Conservation (phyloP, 176 grass and related monocot species). For the Cenchrus purpureus region DNA sequence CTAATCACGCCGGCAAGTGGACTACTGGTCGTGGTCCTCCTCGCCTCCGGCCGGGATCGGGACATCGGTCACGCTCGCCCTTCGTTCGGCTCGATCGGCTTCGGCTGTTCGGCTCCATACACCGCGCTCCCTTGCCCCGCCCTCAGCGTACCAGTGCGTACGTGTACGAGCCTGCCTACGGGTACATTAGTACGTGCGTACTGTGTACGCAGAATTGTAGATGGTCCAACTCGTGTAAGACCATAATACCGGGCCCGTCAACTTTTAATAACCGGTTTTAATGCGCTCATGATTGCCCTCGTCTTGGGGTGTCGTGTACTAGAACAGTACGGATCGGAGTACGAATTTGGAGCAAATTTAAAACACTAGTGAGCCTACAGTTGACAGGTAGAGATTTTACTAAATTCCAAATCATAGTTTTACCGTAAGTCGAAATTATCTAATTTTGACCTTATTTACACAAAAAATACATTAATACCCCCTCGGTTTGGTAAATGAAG, state of each 20-base stretch:
- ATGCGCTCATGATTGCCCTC: neutral
- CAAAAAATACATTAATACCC: no score
- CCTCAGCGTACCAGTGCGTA: neutral
- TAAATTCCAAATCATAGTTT: no score
- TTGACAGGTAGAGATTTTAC: no score
- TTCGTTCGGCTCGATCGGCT: neutral
- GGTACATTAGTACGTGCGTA: neutral
- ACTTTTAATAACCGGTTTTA: neutral
- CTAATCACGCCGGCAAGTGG: conserved; percentile 36
- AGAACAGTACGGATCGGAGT: no score
- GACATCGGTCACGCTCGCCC: conserved; percentile 13
- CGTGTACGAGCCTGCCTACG: conserved; percentile 9
- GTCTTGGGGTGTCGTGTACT: no score
- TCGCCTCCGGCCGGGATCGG: neutral
- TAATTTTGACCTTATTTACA: no score
- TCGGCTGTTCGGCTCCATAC: neutral
- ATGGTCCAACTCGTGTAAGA: neutral
- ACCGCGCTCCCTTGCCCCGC: neutral
- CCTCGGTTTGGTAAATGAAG: no score
- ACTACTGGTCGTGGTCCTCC: neutral
- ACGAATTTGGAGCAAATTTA: no score
- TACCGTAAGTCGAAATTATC: no score
- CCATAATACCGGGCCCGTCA: neutral
- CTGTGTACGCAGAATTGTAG: no score
- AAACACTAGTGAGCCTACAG: no score